phyloP scores from a whole-genome alignment of 306 rosid genomes.

The Ormosia semicastrata region DNA sequence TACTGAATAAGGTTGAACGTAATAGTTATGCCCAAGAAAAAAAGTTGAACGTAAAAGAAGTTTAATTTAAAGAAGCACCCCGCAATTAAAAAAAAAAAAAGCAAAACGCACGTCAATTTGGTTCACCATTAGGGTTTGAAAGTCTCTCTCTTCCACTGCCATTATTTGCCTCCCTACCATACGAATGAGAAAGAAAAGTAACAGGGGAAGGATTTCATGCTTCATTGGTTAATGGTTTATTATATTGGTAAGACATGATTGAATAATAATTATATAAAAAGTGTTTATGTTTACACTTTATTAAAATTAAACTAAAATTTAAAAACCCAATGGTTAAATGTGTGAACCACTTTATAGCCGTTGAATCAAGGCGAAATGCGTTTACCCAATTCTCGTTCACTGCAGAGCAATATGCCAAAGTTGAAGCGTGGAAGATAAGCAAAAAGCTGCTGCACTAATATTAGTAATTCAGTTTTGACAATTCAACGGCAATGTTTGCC shows the following conservation, averaged over 20 bases:
- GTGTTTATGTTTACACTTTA: neutral
- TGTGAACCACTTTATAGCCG: neutral
- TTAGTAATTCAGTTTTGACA: conserved; percentile 19
- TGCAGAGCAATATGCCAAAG: neutral
- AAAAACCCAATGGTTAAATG: conserved; percentile 2
- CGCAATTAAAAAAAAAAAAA: too few relatives aligned
- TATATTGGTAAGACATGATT: neutral
- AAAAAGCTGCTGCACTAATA: conserved; percentile 1
- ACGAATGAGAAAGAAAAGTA: neutral
- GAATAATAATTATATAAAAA: neutral
- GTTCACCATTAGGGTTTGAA: neutral
- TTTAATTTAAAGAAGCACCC: neutral
- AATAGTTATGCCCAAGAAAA: neutral
- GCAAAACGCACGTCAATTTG: neutral
- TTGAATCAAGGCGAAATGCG: neutral
- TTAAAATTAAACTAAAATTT: neutral
- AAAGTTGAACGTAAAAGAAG: neutral
- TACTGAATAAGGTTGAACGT: neutral
- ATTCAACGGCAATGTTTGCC: conserved; percentile 32
- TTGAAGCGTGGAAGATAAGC: conserved; percentile 42
- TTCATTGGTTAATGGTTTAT: neutral
- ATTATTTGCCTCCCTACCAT: neutral
- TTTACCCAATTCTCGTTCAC: neutral
- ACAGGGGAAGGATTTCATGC: neutral
- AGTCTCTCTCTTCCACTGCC: neutral